phyloP scores from a whole-genome alignment of 495 filamentous ascomycete species.

The Penicillium ochrochloron region DNA sequence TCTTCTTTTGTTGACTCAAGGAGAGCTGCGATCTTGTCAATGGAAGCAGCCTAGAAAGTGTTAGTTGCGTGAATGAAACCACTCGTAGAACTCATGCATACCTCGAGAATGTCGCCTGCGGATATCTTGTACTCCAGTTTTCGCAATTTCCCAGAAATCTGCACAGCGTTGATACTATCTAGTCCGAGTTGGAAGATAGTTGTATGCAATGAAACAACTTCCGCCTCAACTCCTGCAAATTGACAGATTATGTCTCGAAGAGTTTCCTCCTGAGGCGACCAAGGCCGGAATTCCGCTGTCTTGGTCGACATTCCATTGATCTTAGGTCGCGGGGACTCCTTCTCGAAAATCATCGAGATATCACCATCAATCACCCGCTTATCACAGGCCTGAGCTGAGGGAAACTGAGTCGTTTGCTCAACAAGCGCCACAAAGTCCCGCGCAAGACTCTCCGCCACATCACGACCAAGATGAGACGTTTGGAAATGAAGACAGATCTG shows the following conservation, averaged over 20 bases:
- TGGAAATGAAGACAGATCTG: slow-evolving; percentile 32
- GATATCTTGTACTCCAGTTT: slow-evolving; percentile 58
- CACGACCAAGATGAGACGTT: slow-evolving; percentile 45
- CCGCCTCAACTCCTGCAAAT: slow-evolving; percentile 52
- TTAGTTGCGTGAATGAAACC: slow-evolving; percentile 66
- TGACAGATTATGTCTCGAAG: slow-evolving; percentile 61
- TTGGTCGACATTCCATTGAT: not conserved
- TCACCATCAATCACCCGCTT: slow-evolving; percentile 11
- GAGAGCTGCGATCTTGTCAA: slow-evolving; percentile 33
- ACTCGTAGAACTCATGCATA: slow-evolving; percentile 44
- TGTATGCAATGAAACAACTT: slow-evolving; percentile 54
- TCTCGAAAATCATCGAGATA: slow-evolving; percentile 23
- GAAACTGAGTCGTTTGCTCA: slow-evolving; percentile 42
- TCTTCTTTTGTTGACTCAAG: slow-evolving; percentile 23
- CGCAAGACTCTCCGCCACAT: slow-evolving; percentile 45
- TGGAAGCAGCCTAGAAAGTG: slow-evolving; percentile 46
- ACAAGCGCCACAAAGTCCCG: slow-evolving; percentile 54
- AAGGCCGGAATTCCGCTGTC: slow-evolving; percentile 28
- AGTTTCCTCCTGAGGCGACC: slow-evolving; percentile 61
- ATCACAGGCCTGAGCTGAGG: slow-evolving; percentile 40
- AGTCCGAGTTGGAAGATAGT: slow-evolving; percentile 53
- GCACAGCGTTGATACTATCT: slow-evolving; percentile 55
- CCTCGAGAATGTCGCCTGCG: slow-evolving; percentile 71
- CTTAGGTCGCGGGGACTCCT: not conserved
- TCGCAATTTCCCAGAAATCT: slow-evolving; percentile 68